Conservation (phyloP, 2,329 filamentous ascomycete species). For the Metarhizium rileyi region DNA sequence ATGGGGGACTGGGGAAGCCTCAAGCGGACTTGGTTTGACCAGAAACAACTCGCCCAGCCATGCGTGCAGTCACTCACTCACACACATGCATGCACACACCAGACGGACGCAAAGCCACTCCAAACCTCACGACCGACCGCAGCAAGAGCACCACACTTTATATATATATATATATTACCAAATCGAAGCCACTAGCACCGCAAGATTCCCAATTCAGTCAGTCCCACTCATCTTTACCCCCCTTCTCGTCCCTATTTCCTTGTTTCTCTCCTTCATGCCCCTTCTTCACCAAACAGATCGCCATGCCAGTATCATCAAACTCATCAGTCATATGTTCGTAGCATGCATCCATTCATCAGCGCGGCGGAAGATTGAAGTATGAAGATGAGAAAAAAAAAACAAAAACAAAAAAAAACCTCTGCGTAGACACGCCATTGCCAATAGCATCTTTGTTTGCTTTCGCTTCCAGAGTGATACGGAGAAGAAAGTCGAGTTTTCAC, state of each 20-base stretch:
- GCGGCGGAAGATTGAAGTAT: background rate
- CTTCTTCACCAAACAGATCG: background rate
- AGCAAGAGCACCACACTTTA: background rate
- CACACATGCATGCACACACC: background rate
- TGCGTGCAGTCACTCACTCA: background rate
- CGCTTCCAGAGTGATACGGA: background rate
- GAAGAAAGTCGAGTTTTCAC: background rate
- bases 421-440: background rate
- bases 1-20: no score
- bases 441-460: background rate
- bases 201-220: background rate
- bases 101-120: background rate
- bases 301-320: background rate
- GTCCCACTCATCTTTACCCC: background rate
- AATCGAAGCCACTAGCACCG: background rate
- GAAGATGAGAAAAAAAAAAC: background rate
- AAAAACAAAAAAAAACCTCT: background rate
- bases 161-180: background rate
- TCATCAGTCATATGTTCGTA: slow-evolving; percentile 1
- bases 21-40: no score
- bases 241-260: background rate
- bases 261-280: background rate
- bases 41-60: background rate
- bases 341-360: background rate
- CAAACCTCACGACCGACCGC: background rate